phyloP scores from a whole-genome alignment of 257 asterid species.

The Solanum infundibuliforme region DNA sequence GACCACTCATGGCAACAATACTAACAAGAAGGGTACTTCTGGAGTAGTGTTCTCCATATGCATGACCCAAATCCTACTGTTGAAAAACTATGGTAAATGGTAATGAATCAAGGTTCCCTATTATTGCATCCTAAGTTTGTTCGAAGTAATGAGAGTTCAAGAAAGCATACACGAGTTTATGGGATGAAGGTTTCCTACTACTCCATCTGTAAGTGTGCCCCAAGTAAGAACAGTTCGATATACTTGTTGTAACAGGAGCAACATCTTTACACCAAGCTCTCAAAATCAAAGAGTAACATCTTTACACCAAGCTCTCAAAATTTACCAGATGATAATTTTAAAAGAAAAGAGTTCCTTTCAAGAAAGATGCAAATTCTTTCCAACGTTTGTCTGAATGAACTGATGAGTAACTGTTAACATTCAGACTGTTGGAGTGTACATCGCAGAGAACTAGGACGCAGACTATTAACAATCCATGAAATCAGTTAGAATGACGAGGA shows the following conservation, averaged over 20 bases:
- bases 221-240: background rate
- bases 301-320: background rate
- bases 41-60: background rate
- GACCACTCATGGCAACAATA: background rate
- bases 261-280: background rate
- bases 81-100: background rate
- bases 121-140: background rate
- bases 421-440: background rate
- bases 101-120: background rate
- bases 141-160: background rate
- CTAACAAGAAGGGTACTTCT: background rate
- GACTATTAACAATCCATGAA: background rate
- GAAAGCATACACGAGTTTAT: background rate
- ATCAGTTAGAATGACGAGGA: background rate
- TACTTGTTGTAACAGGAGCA: background rate
- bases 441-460: background rate
- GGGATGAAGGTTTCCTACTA: background rate
- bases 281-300: background rate
- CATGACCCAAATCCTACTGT: background rate
- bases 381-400: background rate
- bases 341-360: background rate
- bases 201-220: background rate
- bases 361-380: background rate
- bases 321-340: background rate
- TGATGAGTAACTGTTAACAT: background rate